These are phyloP conservation scores for Spinellus fusiger DNA, from an alignment of 192 early-diverging fungal genomes.

Conservation along the genomic window DNA sequence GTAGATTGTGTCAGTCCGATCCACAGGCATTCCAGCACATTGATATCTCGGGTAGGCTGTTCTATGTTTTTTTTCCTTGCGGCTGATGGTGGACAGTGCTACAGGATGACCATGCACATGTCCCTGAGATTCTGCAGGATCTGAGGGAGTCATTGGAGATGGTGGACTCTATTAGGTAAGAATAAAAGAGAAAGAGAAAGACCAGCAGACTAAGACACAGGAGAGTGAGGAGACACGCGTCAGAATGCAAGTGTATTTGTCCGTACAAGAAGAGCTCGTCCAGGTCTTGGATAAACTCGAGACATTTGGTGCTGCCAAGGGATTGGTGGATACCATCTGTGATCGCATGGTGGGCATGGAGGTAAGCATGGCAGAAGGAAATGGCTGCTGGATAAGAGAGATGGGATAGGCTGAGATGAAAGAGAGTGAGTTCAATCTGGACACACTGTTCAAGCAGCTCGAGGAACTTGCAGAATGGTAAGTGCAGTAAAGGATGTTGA, in stretches of 20 bases:
- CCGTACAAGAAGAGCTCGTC: slow-evolving; percentile 4
- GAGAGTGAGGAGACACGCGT: slow-evolving; percentile 8
- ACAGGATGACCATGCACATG: slow-evolving; percentile 25
- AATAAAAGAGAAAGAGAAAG: neutral
- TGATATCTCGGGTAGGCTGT: slow-evolving; percentile 14
- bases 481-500: neutral
- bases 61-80: neutral
- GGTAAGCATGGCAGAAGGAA: neutral
- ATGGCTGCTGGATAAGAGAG: neutral
- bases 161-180: slow-evolving; percentile 12
- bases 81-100: slow-evolving; percentile 8
- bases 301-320: slow-evolving; percentile 3
- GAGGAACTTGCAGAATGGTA: slow-evolving; percentile 18
- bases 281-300: slow-evolving; percentile 18
- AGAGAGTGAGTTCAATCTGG: slow-evolving; percentile 14
- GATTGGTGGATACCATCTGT: slow-evolving; percentile 8
- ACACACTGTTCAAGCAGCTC: slow-evolving; percentile 21
- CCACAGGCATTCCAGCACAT: slow-evolving; percentile 8
- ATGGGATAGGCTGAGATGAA: slow-evolving; percentile 6
- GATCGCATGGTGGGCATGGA: slow-evolving; percentile 14
- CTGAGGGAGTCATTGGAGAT: slow-evolving; percentile 8
- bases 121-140: slow-evolving; percentile 24
- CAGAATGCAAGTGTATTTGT: slow-evolving; percentile 2
- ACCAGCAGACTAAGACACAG: neutral
- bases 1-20: slow-evolving; percentile 20